A percentile compares a stretch with the other conserved stretches of the same genome.
These are phyloP conservation scores for Marasmius sp. DNA, from an alignment of 1,284 basidiomycete genomes.

Conservation along the genomic window DNA sequence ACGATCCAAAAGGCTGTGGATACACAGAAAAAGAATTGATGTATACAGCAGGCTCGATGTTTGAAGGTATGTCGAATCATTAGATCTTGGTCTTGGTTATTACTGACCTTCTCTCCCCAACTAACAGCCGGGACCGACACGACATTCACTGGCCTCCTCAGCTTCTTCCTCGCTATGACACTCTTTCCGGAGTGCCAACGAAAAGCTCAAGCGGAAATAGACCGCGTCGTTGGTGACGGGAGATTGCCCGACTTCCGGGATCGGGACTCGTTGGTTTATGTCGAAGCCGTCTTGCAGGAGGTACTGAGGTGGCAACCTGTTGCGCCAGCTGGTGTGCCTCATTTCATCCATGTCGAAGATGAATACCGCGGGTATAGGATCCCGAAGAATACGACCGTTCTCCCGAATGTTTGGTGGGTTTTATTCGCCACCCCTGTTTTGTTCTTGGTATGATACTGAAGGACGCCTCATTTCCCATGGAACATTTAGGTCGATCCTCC, in stretches of 20 bases:
- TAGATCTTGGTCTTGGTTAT: background rate
- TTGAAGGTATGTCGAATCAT: background rate
- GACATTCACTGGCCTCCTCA: background rate
- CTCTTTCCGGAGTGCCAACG: background rate
- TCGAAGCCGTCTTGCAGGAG: background rate
- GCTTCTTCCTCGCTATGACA: background rate
- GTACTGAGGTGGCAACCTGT: background rate
- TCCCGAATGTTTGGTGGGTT: background rate
- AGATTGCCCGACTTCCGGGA: background rate
- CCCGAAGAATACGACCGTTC: background rate
- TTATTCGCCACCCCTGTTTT: background rate
- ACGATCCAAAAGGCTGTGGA: background rate
- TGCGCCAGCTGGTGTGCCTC: background rate
- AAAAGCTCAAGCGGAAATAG: background rate
- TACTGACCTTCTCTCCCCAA: background rate
- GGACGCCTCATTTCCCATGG: background rate
- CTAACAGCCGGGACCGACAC: background rate
- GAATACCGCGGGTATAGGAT: background rate
- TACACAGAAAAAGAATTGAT: background rate
- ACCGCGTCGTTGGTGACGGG: background rate
- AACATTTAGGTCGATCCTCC: constrained; percentile 15
- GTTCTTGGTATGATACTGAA: too few relatives aligned
- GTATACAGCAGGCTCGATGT: background rate
- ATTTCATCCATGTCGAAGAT: background rate
- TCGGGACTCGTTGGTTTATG: background rate